These are phyloP conservation scores for Aegilops bicornis DNA, from an alignment of 176 grass and related monocot genomes.

Conservation along the genomic window DNA sequence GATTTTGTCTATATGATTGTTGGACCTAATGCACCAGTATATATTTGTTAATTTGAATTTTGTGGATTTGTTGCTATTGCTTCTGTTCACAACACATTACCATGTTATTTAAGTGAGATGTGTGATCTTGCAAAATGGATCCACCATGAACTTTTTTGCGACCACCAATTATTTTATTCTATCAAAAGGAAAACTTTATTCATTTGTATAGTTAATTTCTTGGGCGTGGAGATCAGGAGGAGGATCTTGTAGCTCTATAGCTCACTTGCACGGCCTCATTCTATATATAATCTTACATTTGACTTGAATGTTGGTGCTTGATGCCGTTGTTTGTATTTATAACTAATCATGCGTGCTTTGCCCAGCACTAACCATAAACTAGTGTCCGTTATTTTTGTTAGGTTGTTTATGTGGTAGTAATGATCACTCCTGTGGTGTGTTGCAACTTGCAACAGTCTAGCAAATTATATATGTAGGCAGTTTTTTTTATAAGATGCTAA, in stretches of 20 bases:
- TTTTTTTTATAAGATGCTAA: slow-evolving; percentile 26
- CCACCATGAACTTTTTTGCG: slow-evolving; percentile 12
- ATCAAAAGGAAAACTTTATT: not conserved
- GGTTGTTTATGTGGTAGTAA: slow-evolving; percentile 53
- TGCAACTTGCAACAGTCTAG: slow-evolving; percentile 40
- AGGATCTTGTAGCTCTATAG: slow-evolving; percentile 57
- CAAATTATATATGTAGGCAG: not conserved
- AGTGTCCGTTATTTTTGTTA: slow-evolving; percentile 14
- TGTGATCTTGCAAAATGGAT: slow-evolving; percentile 32
- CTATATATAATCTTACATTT: slow-evolving; percentile 29
- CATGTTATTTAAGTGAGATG: slow-evolving; percentile 12
- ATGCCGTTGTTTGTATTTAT: slow-evolving; percentile 52
- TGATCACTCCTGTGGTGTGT: slow-evolving; percentile 39
- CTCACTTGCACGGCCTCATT: slow-evolving; percentile 43
- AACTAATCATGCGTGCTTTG: slow-evolving; percentile 55
- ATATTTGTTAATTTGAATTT: slow-evolving; percentile 37
- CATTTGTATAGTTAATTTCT: slow-evolving; percentile 3
- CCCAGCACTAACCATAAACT: slow-evolving; percentile 50
- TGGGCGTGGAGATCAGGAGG: slow-evolving; percentile 24
- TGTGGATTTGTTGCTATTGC: slow-evolving; percentile 25
- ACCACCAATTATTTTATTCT: slow-evolving; percentile 20
- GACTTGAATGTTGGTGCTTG: slow-evolving; percentile 45
- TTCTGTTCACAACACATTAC: not conserved
- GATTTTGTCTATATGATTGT: slow-evolving; percentile 41
- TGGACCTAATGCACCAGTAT: slow-evolving; percentile 24